A percentile compares a stretch with the other conserved stretches of the same genome.
phyloP scores from a whole-genome alignment of 169 alveolate species.

The Plasmodium inui region DNA sequence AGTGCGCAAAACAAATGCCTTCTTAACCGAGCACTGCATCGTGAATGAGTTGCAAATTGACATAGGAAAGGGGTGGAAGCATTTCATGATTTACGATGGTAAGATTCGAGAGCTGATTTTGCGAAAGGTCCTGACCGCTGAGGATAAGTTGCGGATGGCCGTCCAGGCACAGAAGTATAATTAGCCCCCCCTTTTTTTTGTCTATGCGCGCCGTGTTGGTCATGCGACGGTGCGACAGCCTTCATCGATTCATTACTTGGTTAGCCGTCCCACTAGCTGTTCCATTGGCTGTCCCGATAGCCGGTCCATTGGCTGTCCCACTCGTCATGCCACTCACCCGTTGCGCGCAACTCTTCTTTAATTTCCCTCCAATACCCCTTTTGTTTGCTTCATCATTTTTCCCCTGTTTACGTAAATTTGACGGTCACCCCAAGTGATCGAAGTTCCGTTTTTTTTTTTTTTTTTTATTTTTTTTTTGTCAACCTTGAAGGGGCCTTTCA shows the following conservation, averaged over 20 bases:
- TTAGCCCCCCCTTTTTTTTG: neutral
- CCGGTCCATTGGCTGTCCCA: too few relatives aligned
- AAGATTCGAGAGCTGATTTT: constrained; percentile 87
- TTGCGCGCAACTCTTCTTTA: neutral
- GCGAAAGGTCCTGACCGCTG: constrained; percentile 78
- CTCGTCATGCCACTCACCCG: neutral
- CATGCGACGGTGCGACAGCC: neutral
- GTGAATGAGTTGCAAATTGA: constrained; percentile 86
- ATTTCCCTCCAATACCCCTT: neutral
- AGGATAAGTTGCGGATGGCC: constrained; percentile 74
- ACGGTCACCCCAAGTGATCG: neutral
- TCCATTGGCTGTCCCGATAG: too few relatives aligned
- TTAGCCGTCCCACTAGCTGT: too few relatives aligned
- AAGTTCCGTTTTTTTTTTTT: neutral
- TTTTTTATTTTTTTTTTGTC: neutral
- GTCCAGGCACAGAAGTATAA: constrained; percentile 30
- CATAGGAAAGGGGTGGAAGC: constrained; percentile 91
- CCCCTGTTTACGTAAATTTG: neutral
- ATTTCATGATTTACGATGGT: constrained; percentile 88
- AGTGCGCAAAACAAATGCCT: constrained; percentile 81
- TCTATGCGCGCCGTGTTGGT: neutral
- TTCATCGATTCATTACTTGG: neutral
- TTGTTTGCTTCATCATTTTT: neutral
- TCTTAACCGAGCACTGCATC: constrained; percentile 87
- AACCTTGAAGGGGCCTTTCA: neutral